Evolutionary conservation across 2,329 filamentous ascomycete species (phyloP).

Genomic region (Clathrospora elynae): DNA sequence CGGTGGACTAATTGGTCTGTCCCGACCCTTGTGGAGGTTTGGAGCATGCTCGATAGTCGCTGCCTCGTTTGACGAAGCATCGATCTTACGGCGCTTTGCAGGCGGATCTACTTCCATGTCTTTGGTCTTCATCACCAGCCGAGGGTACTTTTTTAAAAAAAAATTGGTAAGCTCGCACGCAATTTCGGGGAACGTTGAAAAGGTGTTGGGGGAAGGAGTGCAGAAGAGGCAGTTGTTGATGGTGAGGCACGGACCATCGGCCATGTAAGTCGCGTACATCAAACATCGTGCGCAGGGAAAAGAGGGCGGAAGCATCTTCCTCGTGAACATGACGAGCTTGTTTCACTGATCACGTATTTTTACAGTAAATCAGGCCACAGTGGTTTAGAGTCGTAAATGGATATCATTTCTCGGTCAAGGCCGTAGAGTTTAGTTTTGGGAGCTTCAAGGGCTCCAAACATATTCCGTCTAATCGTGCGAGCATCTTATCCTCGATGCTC

Average conservation of each 20-base stretch:
- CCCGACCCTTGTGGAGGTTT: conserved; percentile 16
- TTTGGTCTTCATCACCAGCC: conserved; percentile 17
- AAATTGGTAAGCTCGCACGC: too few relatives aligned
- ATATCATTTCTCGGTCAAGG: conserved; percentile 29
- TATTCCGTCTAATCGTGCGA: conserved; percentile 38
- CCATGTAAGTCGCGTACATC: too few relatives aligned
- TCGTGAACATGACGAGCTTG: too few relatives aligned
- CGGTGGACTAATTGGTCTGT: conserved; percentile 41
- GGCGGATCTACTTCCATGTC: conserved; percentile 14
- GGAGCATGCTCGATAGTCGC: conserved; percentile 1
- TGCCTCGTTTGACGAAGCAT: conserved; percentile 7
- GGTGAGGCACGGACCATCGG: too few relatives aligned
- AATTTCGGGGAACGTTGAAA: too few relatives aligned
- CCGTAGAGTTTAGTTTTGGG: conserved; percentile 25
- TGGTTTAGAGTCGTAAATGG: conserved; percentile 14
- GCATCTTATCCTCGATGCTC: conserved; percentile 24
- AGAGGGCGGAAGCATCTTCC: too few relatives aligned
- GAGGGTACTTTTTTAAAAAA: too few relatives aligned
- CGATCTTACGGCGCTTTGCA: conserved; percentile 38
- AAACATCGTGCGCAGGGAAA: too few relatives aligned
- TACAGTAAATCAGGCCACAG: background rate
- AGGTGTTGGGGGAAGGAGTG: too few relatives aligned
- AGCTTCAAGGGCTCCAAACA: conserved; percentile 35
- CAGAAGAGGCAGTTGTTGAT: too few relatives aligned
- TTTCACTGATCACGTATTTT: too few relatives aligned